phyloP scores from a whole-genome alignment of 2,329 filamentous ascomycete species.

The Alternaria consortialis region DNA sequence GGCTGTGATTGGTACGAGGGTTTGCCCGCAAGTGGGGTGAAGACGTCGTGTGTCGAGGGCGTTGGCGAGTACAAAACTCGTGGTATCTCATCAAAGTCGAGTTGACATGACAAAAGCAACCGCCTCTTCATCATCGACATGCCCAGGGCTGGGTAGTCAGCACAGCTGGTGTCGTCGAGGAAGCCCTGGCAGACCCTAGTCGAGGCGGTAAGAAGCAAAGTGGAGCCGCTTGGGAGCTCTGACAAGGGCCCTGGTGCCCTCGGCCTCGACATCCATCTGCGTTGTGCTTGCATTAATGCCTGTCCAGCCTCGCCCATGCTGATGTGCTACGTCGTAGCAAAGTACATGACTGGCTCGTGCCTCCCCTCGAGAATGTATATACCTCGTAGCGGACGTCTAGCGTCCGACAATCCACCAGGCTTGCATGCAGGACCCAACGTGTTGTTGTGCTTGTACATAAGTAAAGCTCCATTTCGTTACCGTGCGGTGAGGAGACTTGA shows the following conservation, averaged over 20 bases:
- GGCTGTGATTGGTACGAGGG: constrained; percentile 21
- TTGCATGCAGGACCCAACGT: constrained; percentile 20
- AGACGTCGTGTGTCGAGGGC: constrained; percentile 6
- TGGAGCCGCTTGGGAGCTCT: constrained; percentile 16
- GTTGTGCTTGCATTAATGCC: constrained; percentile 21
- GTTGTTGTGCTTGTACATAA: constrained; percentile 23
- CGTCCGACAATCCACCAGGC: constrained; percentile 18
- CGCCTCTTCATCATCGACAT: background rate
- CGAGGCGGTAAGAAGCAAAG: constrained; percentile 23
- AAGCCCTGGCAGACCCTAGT: constrained; percentile 5
- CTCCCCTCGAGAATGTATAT: constrained; percentile 11
- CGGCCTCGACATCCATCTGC: constrained; percentile 9
- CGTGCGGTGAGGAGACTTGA: constrained; percentile 21
- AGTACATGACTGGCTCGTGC: constrained; percentile 20
- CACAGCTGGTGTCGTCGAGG: background rate
- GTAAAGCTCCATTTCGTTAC: constrained; percentile 22
- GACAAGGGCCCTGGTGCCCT: constrained; percentile 9
- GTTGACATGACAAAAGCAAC: background rate
- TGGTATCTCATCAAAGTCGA: background rate
- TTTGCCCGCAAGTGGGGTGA: background rate
- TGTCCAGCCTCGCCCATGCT: constrained; percentile 10
- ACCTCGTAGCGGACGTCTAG: constrained; percentile 15
- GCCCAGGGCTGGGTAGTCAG: background rate
- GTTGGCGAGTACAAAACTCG: constrained; percentile 12
- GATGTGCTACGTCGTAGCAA: constrained; percentile 9